A percentile compares a stretch with the other conserved stretches of the same genome.
These are phyloP conservation scores for Candolleomyces efflorescens DNA, from an alignment of 768 basidiomycete species.

Conservation along the genomic window DNA sequence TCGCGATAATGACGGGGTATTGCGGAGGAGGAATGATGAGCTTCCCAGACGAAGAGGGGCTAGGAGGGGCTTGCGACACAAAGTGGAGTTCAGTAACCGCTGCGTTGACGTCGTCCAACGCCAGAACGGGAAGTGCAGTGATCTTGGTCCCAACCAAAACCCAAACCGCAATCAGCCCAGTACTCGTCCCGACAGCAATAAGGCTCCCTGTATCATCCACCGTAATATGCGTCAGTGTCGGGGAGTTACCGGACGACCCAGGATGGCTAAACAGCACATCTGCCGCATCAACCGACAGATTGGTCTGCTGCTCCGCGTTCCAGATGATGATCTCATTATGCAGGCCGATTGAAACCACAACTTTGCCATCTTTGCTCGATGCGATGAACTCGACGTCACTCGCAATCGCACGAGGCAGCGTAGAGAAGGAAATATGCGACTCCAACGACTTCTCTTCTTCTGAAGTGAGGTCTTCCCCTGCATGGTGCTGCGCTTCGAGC, in stretches of 20 bases:
- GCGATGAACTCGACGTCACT: constrained; percentile 83
- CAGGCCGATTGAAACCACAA: constrained; percentile 68
- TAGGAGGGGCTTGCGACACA: constrained; percentile 14
- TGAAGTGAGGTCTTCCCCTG: constrained; percentile 39
- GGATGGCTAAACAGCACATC: constrained; percentile 47
- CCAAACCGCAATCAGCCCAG: constrained; percentile 65
- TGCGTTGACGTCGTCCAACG: constrained; percentile 37
- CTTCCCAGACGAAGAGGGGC: constrained; percentile 22
- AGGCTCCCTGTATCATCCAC: constrained; percentile 57
- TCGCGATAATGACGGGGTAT: constrained; percentile 38
- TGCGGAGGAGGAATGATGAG: constrained; percentile 13
- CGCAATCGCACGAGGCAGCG: constrained; percentile 75
- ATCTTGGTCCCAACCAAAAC: constrained; percentile 38
- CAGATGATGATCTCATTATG: constrained; percentile 77
- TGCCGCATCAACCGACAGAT: constrained; percentile 46
- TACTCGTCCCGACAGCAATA: constrained; percentile 69
- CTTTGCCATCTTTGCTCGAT: constrained; percentile 59
- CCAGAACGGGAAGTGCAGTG: constrained; percentile 36
- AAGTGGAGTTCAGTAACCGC: constrained; percentile 56
- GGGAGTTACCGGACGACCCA: constrained; percentile 42
- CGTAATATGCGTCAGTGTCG: constrained; percentile 56
- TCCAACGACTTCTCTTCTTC: constrained; percentile 31
- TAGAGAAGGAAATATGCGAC: constrained; percentile 51
- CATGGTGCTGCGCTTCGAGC: constrained; percentile 78
- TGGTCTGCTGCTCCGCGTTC: constrained; percentile 41